These are phyloP conservation scores for Beauveria rudraprayagi DNA, from an alignment of 2,329 filamentous ascomycete genomes.

Conservation along the genomic window DNA sequence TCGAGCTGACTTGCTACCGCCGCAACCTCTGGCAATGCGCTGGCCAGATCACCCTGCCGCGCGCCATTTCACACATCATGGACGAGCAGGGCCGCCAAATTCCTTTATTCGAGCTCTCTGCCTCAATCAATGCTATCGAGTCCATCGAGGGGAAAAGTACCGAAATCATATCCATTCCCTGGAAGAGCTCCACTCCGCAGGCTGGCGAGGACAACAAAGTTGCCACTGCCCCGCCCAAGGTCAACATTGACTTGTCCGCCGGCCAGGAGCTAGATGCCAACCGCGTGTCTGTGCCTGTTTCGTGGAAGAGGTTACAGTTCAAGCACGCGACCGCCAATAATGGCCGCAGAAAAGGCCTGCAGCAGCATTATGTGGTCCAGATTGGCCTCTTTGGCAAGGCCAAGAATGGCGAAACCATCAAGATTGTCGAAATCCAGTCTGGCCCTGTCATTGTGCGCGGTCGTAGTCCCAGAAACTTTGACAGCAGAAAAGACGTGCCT, in stretches of 20 bases:
- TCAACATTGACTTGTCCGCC: constrained; percentile 45
- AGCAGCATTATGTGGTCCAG: constrained; percentile 89
- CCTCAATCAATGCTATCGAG: constrained; percentile 78
- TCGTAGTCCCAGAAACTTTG: constrained; percentile 87
- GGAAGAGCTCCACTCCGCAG: constrained; percentile 69
- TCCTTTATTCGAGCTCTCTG: constrained; percentile 68
- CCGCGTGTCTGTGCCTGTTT: constrained; percentile 71
- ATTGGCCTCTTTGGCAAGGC: constrained; percentile 75
- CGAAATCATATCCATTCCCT: constrained; percentile 93
- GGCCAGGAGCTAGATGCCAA: constrained; percentile 69
- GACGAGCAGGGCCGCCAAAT: constrained; percentile 71
- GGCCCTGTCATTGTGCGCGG: constrained; percentile 93
- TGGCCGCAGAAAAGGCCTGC: constrained; percentile 82
- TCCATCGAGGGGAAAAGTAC: constrained; percentile 87
- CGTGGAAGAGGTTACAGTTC: constrained; percentile 93
- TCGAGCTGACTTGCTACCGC: constrained; percentile 89
- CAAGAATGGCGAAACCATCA: constrained; percentile 56
- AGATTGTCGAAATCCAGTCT: constrained; percentile 78
- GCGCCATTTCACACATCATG: constrained; percentile 58
- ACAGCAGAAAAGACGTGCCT: constrained; percentile 78
- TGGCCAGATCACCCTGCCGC: constrained; percentile 73
- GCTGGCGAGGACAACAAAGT: constrained; percentile 42
- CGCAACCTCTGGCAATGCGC: constrained; percentile 94
- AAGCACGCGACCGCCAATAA: constrained; percentile 96
- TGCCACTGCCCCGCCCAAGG: constrained; percentile 42